phyloP scores from a whole-genome alignment of 306 rosid genomes.

The Pyrus bretschneideri region DNA sequence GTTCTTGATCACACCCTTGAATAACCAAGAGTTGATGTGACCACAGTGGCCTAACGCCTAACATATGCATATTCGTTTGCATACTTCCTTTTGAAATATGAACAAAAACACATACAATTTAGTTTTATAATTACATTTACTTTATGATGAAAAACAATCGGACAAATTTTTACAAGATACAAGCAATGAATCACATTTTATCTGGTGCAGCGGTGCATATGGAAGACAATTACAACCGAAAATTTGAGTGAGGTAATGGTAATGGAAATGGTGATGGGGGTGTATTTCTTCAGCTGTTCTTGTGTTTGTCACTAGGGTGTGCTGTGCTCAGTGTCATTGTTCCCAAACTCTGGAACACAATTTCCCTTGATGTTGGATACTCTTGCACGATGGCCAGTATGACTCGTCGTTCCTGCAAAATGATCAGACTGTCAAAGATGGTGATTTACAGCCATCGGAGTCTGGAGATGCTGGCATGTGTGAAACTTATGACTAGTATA shows the following conservation, averaged over 20 bases:
- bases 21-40: neutral
- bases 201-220: neutral
- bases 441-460: neutral
- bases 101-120: neutral
- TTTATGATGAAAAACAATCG: neutral
- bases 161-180: neutral
- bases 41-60: no score
- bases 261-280: neutral
- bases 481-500: neutral
- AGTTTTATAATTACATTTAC: neutral
- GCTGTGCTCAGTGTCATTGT: neutral
- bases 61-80: neutral
- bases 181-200: neutral
- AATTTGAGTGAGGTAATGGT: neutral
- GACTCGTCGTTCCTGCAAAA: slow-evolving; percentile 18
- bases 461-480: neutral
- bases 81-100: neutral
- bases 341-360: slow-evolving; percentile 8
- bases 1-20: neutral
- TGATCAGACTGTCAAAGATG: neutral
- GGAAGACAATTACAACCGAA: neutral
- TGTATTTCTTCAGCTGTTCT: slow-evolving; percentile 4
- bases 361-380: slow-evolving; percentile 13
- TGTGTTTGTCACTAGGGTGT: neutral
- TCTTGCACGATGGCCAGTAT: neutral